Evolutionary conservation across 2,329 filamentous ascomycete genomes (phyloP).

Genomic region (Rugonectria rugulosa): DNA sequence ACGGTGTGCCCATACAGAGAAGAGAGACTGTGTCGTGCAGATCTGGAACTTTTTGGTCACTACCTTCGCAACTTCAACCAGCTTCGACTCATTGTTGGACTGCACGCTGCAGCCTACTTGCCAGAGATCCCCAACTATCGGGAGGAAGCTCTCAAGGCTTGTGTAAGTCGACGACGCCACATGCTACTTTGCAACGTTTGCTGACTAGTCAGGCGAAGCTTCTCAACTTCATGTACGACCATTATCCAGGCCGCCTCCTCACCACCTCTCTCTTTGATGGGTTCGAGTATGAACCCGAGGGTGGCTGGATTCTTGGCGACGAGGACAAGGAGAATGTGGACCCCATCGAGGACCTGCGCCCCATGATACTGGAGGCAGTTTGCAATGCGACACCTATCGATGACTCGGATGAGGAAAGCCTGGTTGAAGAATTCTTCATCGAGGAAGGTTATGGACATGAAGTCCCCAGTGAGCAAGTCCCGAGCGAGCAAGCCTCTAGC

Average conservation of each 20-base stretch:
- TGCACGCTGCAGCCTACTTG: background rate
- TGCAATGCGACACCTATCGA: too few species aligned
- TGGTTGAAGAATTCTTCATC: background rate
- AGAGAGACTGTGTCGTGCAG: background rate
- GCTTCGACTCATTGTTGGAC: background rate
- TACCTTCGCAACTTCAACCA: background rate
- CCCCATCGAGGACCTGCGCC: background rate
- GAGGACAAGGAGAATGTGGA: background rate
- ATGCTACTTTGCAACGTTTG: background rate
- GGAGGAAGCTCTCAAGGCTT: background rate
- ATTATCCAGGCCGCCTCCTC: background rate
- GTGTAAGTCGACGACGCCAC: background rate
- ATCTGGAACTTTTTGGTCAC: background rate
- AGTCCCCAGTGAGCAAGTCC: background rate
- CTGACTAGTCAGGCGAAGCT: background rate
- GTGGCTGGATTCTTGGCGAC: background rate
- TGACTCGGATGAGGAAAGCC: background rate
- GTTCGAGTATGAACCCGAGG: background rate
- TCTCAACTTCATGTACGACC: background rate
- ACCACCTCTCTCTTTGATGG: background rate
- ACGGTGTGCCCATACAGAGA: background rate
- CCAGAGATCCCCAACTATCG: background rate
- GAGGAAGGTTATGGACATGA: background rate
- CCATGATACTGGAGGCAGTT: background rate
- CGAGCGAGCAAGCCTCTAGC: background rate